Evolutionary conservation across 2,329 filamentous ascomycete genomes (phyloP).

Genomic region (Fusarium hainanense): DNA sequence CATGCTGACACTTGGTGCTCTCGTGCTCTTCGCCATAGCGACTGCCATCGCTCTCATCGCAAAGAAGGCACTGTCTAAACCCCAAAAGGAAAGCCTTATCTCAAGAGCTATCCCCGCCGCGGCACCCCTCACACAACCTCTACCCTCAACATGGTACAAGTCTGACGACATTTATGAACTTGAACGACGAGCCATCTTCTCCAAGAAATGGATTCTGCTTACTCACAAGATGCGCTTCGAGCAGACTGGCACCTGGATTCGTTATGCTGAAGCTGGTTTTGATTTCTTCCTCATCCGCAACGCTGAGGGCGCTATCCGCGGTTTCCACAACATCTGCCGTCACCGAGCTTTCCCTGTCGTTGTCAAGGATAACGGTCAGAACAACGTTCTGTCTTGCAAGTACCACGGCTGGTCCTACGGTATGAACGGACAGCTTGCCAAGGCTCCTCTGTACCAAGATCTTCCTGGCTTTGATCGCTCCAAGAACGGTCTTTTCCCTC

Average conservation of each 20-base stretch:
- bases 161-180: slow-evolving; percentile 66
- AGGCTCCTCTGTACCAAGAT: slow-evolving; percentile 69
- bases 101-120: slow-evolving; percentile 23
- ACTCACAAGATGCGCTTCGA: slow-evolving; percentile 63
- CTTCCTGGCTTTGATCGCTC: slow-evolving; percentile 65
- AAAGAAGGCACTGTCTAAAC: slow-evolving; percentile 14
- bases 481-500: slow-evolving; percentile 65
- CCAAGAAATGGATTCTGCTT: slow-evolving; percentile 64
- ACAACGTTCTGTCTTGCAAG: slow-evolving; percentile 66
- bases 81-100: slow-evolving; percentile 26
- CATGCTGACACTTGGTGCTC: slow-evolving; percentile 24
- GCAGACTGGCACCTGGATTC: slow-evolving; percentile 66
- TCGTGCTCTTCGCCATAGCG: slow-evolving; percentile 15
- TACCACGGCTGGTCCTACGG: slow-evolving; percentile 73
- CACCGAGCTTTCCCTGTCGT: slow-evolving; percentile 70
- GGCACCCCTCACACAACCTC: slow-evolving; percentile 29
- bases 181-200: slow-evolving; percentile 67
- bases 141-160: slow-evolving; percentile 58
- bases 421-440: slow-evolving; percentile 67
- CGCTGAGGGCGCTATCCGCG: slow-evolving; percentile 65
- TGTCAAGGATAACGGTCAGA: slow-evolving; percentile 60
- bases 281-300: slow-evolving; percentile 65
- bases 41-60: slow-evolving; percentile 4
- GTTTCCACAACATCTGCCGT: slow-evolving; percentile 71
- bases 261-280: slow-evolving; percentile 65